These are phyloP conservation scores for Tricholoma bakamatsutake DNA, from an alignment of 768 basidiomycete genomes.

Conservation along the genomic window DNA sequence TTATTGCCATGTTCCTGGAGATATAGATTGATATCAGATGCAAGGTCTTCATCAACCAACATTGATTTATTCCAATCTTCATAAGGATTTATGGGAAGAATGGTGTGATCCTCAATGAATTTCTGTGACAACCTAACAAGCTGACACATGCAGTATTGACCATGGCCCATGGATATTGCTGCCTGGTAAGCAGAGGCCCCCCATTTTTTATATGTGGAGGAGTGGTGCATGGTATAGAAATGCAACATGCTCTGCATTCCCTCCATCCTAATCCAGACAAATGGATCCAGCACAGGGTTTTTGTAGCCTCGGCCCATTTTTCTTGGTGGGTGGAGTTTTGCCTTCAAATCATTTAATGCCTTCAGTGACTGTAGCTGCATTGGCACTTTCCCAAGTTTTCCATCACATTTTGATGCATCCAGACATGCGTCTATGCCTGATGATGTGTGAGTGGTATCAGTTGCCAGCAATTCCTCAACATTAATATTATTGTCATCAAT, in stretches of 20 bases:
- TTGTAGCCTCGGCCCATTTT: constrained; percentile 11
- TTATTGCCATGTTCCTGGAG: too few relatives aligned
- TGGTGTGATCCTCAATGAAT: constrained; percentile 13
- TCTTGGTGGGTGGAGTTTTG: neutral
- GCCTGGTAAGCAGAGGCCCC: constrained; percentile 17
- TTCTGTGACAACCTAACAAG: constrained; percentile 1
- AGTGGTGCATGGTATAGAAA: constrained; percentile 10
- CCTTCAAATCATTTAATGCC: too few relatives aligned
- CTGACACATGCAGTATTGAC: neutral
- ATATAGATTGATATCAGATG: too few relatives aligned
- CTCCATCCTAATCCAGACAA: constrained; percentile 11
- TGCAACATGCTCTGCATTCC: constrained; percentile 17
- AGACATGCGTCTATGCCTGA: neutral
- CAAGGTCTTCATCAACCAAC: too few relatives aligned
- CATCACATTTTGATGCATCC: neutral
- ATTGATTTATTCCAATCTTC: too few relatives aligned
- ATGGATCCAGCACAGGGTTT: constrained; percentile 11
- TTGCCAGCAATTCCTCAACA: neutral
- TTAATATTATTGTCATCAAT: neutral
- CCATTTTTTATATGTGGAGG: constrained; percentile 17
- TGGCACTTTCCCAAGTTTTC: neutral
- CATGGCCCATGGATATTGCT: constrained; percentile 10
- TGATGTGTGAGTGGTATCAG: too few relatives aligned
- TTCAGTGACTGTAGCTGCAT: neutral
- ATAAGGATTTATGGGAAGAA: constrained; percentile 23